Evolutionary conservation across 352 stramenopile genomes (phyloP), one percentile per base, ranked within the genome.

Genomic region (Globisporangium spiculum): DNA sequence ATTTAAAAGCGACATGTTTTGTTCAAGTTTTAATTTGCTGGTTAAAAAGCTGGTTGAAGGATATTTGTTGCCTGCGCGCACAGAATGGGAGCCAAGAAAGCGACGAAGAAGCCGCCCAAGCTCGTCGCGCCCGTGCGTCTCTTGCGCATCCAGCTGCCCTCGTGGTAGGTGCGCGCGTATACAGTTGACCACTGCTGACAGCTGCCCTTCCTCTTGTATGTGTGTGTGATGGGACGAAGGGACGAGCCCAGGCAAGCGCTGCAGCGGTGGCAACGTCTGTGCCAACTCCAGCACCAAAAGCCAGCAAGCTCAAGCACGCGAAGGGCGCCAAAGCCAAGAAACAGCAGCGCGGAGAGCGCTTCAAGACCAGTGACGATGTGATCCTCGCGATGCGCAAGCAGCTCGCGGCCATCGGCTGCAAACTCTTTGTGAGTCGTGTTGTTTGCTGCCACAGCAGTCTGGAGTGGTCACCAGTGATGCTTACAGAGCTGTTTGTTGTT

Each of bases 301-400:
- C 52, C 67, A 34, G 60, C 3, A 46, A 72, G 50, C 24, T 63
- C 26, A 63, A 50, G 26, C 36, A 24, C 8, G 34, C 52, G 34
- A 68, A 75, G 27, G 41, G 41, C 61, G 50, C 10, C 53, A 62
- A 50, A 64, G 48, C 32, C 63, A 87, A 83, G 64, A 82, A 78
- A 67, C 34, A 41, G 57, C 81, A 80, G 63, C 55, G 44, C 6
- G 44, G 44, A 52, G 44, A 68, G 20, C 30, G 44, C 34, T 74
- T 59, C 48, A n/a, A 48, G 22, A n/a, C 68, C 16, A 76, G 84
- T 30, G 81, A 88, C n/a, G 79, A 90, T 44, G 74, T 70, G 8
- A 67, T 93, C 5, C 74, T 83, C 41, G 46, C 72, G 30, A 87
- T 94, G 79, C 73, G 85, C 48, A 81, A 76, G 69, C 72, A 87